A percentile compares a stretch with the other conserved stretches of the same genome.
These are phyloP conservation scores for Patellaria atrata DNA, from an alignment of 495 filamentous ascomycete genomes.

Conservation along the genomic window DNA sequence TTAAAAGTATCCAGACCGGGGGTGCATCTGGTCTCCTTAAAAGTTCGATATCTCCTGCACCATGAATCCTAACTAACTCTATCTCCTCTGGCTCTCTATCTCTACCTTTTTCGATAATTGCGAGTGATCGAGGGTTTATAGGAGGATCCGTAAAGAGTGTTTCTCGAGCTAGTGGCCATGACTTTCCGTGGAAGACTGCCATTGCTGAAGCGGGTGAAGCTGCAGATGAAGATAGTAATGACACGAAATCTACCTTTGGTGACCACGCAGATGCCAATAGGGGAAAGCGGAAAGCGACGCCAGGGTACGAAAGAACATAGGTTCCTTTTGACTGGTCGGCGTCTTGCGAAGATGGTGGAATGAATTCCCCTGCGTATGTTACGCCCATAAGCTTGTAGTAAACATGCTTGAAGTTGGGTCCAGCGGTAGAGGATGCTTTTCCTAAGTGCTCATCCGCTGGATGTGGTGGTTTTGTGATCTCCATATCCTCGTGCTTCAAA, in stretches of 20 bases:
- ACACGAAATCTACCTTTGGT: conserved; percentile 69
- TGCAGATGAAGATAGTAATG: conserved; percentile 63
- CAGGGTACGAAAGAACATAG: conserved; percentile 86
- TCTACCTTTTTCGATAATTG: conserved; percentile 42
- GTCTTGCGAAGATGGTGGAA: conserved; percentile 40
- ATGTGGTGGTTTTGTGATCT: conserved; percentile 53
- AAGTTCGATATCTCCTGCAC: conserved; percentile 55
- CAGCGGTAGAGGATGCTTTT: conserved; percentile 30
- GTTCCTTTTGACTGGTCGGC: conserved; percentile 39
- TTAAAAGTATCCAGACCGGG: conserved; percentile 53
- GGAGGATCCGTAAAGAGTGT: conserved; percentile 61
- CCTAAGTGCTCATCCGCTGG: conserved; percentile 28
- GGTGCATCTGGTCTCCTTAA: conserved; percentile 44
- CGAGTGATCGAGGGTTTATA: conserved; percentile 46
- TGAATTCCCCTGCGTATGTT: conserved; percentile 82
- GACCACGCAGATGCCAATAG: conserved; percentile 64
- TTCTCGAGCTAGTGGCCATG: conserved; percentile 68
- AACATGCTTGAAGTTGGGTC: conserved; percentile 78
- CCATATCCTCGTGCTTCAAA: conserved; percentile 71
- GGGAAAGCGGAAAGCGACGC: conserved; percentile 82
- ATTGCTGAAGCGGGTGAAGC: conserved; percentile 63
- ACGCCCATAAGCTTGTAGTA: conserved; percentile 85
- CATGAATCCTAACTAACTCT: conserved; percentile 40
- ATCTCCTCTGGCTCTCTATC: conserved; percentile 64
- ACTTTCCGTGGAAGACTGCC: conserved; percentile 76